These are phyloP conservation scores for Tuber umbilicatum DNA, from an alignment of 495 filamentous ascomycete species.

Conservation along the genomic window DNA sequence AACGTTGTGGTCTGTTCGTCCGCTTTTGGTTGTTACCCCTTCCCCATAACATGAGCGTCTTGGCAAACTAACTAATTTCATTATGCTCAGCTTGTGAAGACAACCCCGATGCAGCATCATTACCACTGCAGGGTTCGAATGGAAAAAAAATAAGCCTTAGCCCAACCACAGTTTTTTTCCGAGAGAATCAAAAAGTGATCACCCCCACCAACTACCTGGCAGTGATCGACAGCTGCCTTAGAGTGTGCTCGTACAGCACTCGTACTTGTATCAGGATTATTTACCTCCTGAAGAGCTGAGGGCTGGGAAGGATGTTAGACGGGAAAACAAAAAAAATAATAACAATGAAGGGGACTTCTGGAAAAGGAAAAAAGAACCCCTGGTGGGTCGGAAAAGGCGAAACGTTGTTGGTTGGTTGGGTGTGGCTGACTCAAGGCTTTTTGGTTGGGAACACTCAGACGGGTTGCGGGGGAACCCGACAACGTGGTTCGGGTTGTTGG, in stretches of 20 bases:
- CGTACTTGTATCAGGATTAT: background rate
- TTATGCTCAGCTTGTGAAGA: background rate
- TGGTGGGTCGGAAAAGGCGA: background rate
- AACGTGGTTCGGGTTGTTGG: conserved; percentile 26
- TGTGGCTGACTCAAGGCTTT: conserved; percentile 31
- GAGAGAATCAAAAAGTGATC: background rate
- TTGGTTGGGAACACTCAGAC: conserved; percentile 11
- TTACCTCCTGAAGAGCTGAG: background rate
- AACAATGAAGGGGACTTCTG: background rate
- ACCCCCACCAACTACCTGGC: background rate
- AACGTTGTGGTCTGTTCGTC: background rate
- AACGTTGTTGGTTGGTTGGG: conserved; percentile 16
- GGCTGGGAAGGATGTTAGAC: background rate
- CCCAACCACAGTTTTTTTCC: background rate
- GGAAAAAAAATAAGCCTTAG: background rate
- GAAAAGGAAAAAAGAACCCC: background rate
- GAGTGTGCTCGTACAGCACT: background rate
- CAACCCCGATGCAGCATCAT: background rate
- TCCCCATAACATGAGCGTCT: background rate
- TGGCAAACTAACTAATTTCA: background rate
- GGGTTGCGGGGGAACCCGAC: conserved; percentile 23
- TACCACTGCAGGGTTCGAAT: background rate
- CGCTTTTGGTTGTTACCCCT: background rate
- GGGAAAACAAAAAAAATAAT: background rate
- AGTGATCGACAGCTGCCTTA: background rate